Conservation (phyloP, 2,329 filamentous ascomycete species). For the Fusarium sp. region DNA sequence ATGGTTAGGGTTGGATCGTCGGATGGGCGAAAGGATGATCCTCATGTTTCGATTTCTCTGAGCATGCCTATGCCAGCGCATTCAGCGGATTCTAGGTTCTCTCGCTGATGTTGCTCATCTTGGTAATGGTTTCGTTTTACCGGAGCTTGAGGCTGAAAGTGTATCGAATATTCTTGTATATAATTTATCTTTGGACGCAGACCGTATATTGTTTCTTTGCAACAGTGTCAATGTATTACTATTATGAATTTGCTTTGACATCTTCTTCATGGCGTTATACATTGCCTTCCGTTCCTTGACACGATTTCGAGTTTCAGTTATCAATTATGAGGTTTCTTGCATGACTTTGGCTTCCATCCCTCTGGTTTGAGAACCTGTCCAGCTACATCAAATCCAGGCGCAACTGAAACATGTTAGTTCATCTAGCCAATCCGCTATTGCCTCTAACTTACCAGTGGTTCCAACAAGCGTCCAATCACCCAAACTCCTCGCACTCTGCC, state of each 20-base stretch:
- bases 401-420: constrained; percentile 8
- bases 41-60: background rate
- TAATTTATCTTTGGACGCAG: no score
- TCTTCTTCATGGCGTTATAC: background rate
- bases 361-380: constrained; percentile 17
- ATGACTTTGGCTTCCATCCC: constrained; percentile 23
- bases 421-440: rapidly evolving
- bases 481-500: constrained; percentile 14
- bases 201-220: background rate
- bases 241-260: background rate
- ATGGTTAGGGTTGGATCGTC: constrained; percentile 19
- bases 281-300: background rate
- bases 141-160: no score
- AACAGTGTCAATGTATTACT: background rate
- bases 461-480: constrained; percentile 32
- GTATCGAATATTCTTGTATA: no score
- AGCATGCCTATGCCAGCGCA: constrained; percentile 2
- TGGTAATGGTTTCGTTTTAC: no score
- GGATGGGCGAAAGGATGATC: constrained; percentile 6
- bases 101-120: background rate
- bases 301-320: background rate
- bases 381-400: constrained; percentile 14
- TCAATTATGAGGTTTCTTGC: background rate
- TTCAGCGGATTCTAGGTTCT: background rate
- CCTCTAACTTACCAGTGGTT: constrained; percentile 10